Conservation (phyloP, 306 rosid genomes). For the Prunus davidiana region DNA sequence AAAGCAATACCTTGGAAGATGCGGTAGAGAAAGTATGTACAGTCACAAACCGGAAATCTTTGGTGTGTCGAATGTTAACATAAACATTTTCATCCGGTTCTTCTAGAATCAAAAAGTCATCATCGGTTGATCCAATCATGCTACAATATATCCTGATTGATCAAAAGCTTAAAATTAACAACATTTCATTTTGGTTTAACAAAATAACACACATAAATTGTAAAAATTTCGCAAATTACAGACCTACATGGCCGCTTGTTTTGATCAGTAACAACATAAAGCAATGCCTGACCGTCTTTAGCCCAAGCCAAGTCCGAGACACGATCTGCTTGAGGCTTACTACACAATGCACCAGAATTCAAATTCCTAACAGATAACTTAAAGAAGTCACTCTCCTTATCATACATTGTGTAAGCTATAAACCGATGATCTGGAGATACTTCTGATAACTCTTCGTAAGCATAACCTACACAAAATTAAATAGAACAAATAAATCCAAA, state of each 20-base stretch:
- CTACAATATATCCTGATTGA: slow-evolving; percentile 66
- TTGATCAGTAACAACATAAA: slow-evolving; percentile 83
- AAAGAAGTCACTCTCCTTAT: slow-evolving; percentile 75
- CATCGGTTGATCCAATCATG: slow-evolving; percentile 88
- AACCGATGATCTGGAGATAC: slow-evolving; percentile 81
- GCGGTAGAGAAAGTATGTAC: slow-evolving; percentile 60
- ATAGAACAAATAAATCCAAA: background rate
- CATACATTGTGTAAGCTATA: slow-evolving; percentile 92
- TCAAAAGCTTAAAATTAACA: background rate
- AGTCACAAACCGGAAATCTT: slow-evolving; percentile 75
- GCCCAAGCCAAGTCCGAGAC: slow-evolving; percentile 92
- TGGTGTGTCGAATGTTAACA: slow-evolving; percentile 63
- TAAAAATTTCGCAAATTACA: slow-evolving; percentile 9
- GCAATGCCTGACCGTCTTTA: slow-evolving; percentile 78
- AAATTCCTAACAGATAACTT: slow-evolving; percentile 83
- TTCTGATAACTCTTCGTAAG: slow-evolving; percentile 87
- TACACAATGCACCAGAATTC: slow-evolving; percentile 83
- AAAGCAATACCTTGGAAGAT: slow-evolving; percentile 70
- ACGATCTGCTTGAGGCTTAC: slow-evolving; percentile 80
- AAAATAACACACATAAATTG: background rate
- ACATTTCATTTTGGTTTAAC: background rate
- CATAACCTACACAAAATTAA: slow-evolving; percentile 58
- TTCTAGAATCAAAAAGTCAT: slow-evolving; percentile 72
- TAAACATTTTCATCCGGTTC: slow-evolving; percentile 65
- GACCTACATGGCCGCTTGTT: slow-evolving; percentile 76